These are phyloP conservation scores for Fusarium torreyae DNA, from an alignment of 2,329 filamentous ascomycete genomes.

Conservation along the genomic window DNA sequence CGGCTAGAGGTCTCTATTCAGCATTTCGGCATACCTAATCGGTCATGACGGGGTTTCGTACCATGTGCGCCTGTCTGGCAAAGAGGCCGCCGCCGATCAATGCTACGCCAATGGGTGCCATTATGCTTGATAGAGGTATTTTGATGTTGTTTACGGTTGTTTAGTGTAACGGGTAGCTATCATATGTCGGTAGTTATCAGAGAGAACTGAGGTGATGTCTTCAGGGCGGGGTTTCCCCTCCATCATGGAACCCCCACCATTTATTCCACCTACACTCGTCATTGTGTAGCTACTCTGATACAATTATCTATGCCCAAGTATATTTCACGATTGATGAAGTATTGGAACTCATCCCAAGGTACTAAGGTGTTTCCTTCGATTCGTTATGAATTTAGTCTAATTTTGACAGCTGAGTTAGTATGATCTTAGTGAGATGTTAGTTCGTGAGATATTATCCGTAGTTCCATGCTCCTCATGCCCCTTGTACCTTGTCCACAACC, in stretches of 20 bases:
- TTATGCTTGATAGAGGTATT: slow-evolving; percentile 34
- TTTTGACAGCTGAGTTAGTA: neutral
- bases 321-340: neutral
- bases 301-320: too few relatives aligned
- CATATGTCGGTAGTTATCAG: slow-evolving; percentile 28
- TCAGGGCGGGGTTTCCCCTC: slow-evolving; percentile 29
- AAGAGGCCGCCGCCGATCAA: slow-evolving; percentile 76
- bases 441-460: neutral
- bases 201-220: slow-evolving; percentile 20
- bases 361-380: neutral
- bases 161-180: slow-evolving; percentile 12
- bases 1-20: slow-evolving; percentile 57
- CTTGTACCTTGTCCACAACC: slow-evolving; percentile 9
- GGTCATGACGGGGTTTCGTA: slow-evolving; percentile 48
- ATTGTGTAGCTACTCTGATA: neutral
- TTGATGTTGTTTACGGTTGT: slow-evolving; percentile 7
- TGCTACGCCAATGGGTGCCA: slow-evolving; percentile 66
- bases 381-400: neutral
- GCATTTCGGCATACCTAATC: slow-evolving; percentile 18
- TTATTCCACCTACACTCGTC: neutral
- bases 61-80: slow-evolving; percentile 71
- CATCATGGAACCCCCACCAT: slow-evolving; percentile 26
- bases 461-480: neutral
- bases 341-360: neutral
- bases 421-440: neutral